Base-by-base conservation (phyloP, 2,329 filamentous ascomycete species). In the Malbranchea cinnamomea region DNA sequence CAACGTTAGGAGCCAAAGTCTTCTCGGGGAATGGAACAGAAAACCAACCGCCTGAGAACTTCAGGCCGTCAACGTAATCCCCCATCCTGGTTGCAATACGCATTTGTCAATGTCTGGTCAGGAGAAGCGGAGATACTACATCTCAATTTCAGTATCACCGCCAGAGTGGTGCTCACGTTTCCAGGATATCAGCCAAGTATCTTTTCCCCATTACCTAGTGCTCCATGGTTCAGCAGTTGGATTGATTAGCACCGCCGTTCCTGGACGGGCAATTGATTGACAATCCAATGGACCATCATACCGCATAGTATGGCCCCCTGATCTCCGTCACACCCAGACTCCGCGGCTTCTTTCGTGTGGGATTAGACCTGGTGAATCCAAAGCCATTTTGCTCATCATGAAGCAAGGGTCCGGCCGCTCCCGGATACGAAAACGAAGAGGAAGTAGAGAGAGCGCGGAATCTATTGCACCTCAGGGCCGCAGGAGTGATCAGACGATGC, bases 301-400 rank as follows among this genome's bases (percentile, higher is more conserved):
- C 63, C 0, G 62, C 62, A 43, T 69, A 70, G 42, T 68, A 69
- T 5, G 64, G 65, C 0, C 66, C 65, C 18, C 65, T 53, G 33
- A 69, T 70, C 44, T 70, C 66, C 1, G 66, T 69, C 4, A 68
- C 63, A 4, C 59, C 62, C 21, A 50, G 57, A 4, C 43, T 55
- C 16, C 66, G 52, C 3, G 65, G 65, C 43, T 70, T 69, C 4
- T 50, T 45, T 1, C 62, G 57, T 9, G 56, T 46, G 0, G 53
- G 53, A 31, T 68, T 70, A 16, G 64, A 64, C 3, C 60, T 54
- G 18, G 57, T 54, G 41, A 68, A 68, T 1, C 62, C 63, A 41
- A 65, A 63, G 4, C 60, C 63, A 41, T 60, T 50, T 6, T 59
- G 44, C 37, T 57, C 56, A 36, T 68, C 63, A 39, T 67, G 56